Base-by-base conservation (phyloP, 441 rosid genomes). In the Adansonia gregorii region DNA sequence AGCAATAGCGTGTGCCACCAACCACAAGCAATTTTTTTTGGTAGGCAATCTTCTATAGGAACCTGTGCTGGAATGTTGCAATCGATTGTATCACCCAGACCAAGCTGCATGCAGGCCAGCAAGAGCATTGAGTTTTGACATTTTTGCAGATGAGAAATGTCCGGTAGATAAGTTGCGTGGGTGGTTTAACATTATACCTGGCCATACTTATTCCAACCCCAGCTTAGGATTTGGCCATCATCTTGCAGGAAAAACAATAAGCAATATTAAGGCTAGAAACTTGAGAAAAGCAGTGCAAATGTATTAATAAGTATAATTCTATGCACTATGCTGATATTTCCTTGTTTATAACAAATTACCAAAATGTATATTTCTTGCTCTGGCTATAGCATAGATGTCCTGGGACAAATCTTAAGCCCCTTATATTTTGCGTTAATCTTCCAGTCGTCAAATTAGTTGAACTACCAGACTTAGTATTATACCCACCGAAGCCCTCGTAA, bases 181-280 rank as follows among this genome's bases (percentile, higher is more conserved):
- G 11, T 4, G 0, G 5, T 9, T 6, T 35, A 9, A 9, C 20
- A 67, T 67, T 27, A 12, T 78, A 93, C 97, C 90, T 93, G 93
- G 2, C 97, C 97, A 19, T 92, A 88, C 81, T 93, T 93, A 88
- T 93, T 92, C 98, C 97, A 93, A n/a, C 98, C 97, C 94, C 97
- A 92, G 70, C 92, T 81, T 22, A 89, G 79, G 64, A 88, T 65
- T 64, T 79, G 83, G 9, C 88, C 92, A 68, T 91, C 92, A 73
- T 87, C 97, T 93, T 66, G 58, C 45, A 72, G 45, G 55, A 19
- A 43, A 59, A 39, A 45, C 15, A 78, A 19, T n/a, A 55, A 73
- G n/a, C n/a, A 15, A 27, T 60, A 6, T 46, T 11, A 73, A 24
- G 60, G 41, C 2, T 3, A 2, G 22, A 41, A 41, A 66, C 7